Evolutionary conservation across 2,329 filamentous ascomycete species (phyloP).

Genomic region (Aspergillus sergii): DNA sequence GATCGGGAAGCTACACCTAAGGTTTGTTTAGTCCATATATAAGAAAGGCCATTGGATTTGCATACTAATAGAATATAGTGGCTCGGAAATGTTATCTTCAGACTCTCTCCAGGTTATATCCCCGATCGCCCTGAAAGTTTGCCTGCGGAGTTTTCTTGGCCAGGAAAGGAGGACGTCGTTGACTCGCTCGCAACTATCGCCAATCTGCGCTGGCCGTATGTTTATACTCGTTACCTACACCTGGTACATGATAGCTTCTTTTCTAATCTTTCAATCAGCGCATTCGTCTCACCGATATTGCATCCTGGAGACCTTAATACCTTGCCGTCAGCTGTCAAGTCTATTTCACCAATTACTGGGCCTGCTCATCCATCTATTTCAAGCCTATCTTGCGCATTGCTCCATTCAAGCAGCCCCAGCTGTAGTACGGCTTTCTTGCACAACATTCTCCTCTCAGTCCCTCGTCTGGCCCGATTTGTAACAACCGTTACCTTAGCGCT

Average conservation of each 20-base stretch:
- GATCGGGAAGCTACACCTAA: conserved; percentile 73
- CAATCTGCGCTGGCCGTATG: conserved; percentile 78
- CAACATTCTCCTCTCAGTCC: conserved; percentile 84
- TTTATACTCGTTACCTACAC: conserved; percentile 24
- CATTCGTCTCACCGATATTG: conserved; percentile 82
- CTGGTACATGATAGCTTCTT: neutral
- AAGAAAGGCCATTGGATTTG: conserved; percentile 23
- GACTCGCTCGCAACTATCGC: conserved; percentile 83
- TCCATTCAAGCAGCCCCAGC: conserved; percentile 85
- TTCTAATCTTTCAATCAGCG: conserved; percentile 45
- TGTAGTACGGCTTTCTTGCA: conserved; percentile 85
- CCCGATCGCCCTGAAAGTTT: conserved; percentile 71
- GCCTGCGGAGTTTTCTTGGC: conserved; percentile 71
- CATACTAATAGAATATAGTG: conserved; percentile 37
- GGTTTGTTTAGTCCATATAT: conserved; percentile 43
- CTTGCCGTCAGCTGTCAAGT: conserved; percentile 64
- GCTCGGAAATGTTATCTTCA: conserved; percentile 67
- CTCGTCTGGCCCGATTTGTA: conserved; percentile 70
- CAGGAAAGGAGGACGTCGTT: conserved; percentile 71
- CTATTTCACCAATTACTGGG: conserved; percentile 76
- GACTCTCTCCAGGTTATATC: conserved; percentile 77
- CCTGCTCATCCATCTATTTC: conserved; percentile 85
- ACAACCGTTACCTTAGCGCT: conserved; percentile 69
- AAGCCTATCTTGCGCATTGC: conserved; percentile 81
- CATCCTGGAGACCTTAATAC: conserved; percentile 68